Conservation (phyloP, 2,329 filamentous ascomycete genomes). For the Trichothecium sympodiale region DNA sequence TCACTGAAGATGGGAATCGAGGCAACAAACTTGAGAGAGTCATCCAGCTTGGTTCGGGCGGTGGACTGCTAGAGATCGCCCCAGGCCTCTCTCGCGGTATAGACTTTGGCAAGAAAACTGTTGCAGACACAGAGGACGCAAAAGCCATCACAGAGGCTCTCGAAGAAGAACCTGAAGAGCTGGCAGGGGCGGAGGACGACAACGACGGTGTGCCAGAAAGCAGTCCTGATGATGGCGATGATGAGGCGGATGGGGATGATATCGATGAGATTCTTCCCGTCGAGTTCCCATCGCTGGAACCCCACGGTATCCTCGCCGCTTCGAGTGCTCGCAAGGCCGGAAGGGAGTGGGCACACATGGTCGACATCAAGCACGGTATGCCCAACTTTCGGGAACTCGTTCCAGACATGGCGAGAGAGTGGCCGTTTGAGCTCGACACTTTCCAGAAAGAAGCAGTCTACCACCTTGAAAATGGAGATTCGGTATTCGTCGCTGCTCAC, state of each 20-base stretch:
- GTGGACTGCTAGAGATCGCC: constrained; percentile 67
- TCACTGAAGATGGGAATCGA: constrained; percentile 22
- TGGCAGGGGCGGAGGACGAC: constrained; percentile 15
- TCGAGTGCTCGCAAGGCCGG: constrained; percentile 63
- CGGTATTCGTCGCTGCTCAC: constrained; percentile 94
- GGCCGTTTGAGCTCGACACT: constrained; percentile 94
- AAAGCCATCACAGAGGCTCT: constrained; percentile 59
- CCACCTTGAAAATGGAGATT: constrained; percentile 91
- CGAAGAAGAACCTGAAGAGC: constrained; percentile 36
- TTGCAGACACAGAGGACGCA: constrained; percentile 48
- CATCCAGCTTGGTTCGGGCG: constrained; percentile 69
- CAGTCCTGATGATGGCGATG: constrained; percentile 17
- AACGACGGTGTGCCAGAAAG: constrained; percentile 14
- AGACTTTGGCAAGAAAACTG: constrained; percentile 51
- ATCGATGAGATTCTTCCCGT: constrained; percentile 84
- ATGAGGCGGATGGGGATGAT: constrained; percentile 42
- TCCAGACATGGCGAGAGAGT: constrained; percentile 90
- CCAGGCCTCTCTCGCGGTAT: constrained; percentile 76
- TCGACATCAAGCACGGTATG: constrained; percentile 87
- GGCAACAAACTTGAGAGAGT: constrained; percentile 62
- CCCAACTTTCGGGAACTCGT: constrained; percentile 90
- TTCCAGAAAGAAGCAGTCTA: constrained; percentile 99
- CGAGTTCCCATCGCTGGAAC: constrained; percentile 85
- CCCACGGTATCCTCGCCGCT: constrained; percentile 63
- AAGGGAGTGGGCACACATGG: constrained; percentile 95